Evolutionary conservation across 179 eudicot species (phyloP).

Genomic region (Spinacia oleracea): DNA sequence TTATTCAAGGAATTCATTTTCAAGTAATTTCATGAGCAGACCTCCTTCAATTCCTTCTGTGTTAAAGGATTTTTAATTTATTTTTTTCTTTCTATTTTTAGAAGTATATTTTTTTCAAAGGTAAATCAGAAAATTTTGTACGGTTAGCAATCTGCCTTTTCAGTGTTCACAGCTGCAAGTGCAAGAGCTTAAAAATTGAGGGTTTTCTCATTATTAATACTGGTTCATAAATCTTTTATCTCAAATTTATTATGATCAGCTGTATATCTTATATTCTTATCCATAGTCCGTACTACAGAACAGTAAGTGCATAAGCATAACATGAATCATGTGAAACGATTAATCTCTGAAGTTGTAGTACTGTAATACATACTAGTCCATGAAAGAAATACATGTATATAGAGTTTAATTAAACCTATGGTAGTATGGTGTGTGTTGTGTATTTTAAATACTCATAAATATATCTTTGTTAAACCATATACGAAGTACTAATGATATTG

Average conservation of each 20-base stretch:
- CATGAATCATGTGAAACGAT: conserved; percentile 3
- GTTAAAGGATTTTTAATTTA: conserved; percentile 16
- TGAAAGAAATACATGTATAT: no score
- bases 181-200: neutral
- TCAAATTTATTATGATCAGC: neutral
- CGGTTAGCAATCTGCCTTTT: conserved; percentile 9
- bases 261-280: neutral
- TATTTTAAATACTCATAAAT: no score
- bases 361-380: no score
- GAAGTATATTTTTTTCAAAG: neutral
- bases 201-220: neutral
- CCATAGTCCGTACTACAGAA: neutral
- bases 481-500: no score
- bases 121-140: conserved; percentile 21
- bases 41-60: conserved; percentile 20
- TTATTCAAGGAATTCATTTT: conserved; percentile 17
- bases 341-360: no score
- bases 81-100: neutral
- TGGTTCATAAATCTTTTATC: neutral
- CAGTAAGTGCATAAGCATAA: no score
- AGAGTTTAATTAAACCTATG: no score
- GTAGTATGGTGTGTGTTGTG: no score
- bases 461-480: no score
- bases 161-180: conserved; percentile 1
- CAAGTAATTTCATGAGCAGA: conserved; percentile 22